phyloP scores from a whole-genome alignment of 1,139 yeast species.

The Sugiyamaella pinicola region DNA sequence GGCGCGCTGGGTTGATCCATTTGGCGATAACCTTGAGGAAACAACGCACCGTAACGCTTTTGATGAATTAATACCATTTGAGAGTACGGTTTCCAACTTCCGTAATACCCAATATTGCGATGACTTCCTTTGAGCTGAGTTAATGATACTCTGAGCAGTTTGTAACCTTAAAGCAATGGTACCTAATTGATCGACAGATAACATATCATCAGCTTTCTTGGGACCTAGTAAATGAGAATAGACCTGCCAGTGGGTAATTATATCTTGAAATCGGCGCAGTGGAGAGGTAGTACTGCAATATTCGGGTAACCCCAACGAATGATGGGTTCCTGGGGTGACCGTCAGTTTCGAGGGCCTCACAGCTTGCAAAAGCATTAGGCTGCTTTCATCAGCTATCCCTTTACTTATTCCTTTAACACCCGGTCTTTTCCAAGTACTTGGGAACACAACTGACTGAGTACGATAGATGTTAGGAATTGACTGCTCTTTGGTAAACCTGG shows the following conservation, averaged over 20 bases:
- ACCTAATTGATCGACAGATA: slow-evolving; percentile 28
- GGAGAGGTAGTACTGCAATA: slow-evolving; percentile 90
- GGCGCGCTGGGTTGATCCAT: slow-evolving; percentile 13
- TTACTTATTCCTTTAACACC: not conserved
- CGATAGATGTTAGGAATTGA: slow-evolving; percentile 62
- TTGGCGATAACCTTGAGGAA: not conserved
- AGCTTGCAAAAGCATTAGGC: slow-evolving; percentile 30
- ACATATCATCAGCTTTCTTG: slow-evolving; percentile 4
- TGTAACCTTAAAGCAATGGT: slow-evolving; percentile 37
- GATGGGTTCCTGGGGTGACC: slow-evolving; percentile 52
- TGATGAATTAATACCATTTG: not conserved
- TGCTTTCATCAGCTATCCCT: not conserved
- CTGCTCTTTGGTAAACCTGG: slow-evolving; percentile 51
- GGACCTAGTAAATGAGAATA: slow-evolving; percentile 45
- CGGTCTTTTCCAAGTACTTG: slow-evolving; percentile 31
- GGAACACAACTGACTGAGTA: slow-evolving; percentile 48
- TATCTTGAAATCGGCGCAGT: slow-evolving; percentile 79
- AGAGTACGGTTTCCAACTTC: slow-evolving; percentile 37
- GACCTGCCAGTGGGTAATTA: slow-evolving; percentile 75
- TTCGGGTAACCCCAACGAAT: slow-evolving; percentile 60
- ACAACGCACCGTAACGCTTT: slow-evolving; percentile 3
- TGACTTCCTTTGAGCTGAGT: slow-evolving; percentile 36
- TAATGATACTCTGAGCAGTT: slow-evolving; percentile 27
- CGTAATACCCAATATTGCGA: slow-evolving; percentile 48
- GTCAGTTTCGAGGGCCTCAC: slow-evolving; percentile 38